Conservation (phyloP, 805 yeast species). For the Metschnikowia chrysomelidarum region DNA sequence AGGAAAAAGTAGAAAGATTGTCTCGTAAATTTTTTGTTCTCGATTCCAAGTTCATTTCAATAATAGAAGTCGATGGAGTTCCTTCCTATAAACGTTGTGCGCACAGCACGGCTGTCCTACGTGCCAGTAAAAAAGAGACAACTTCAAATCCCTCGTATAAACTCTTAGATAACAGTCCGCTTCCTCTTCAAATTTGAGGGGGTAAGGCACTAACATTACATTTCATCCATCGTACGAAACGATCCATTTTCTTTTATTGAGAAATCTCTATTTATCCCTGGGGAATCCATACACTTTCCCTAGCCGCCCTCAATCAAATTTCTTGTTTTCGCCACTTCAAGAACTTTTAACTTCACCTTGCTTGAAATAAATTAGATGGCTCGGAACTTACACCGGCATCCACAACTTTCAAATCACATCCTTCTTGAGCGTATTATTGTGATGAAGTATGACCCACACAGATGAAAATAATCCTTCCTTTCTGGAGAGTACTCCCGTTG, state of each 20-base stretch:
- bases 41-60: no score
- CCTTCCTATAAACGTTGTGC: constrained; percentile 4
- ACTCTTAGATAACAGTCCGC: no score
- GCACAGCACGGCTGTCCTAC: constrained; percentile 8
- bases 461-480: constrained; percentile 10
- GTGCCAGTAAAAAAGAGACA: constrained; percentile 5
- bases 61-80: constrained; percentile 1
- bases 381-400: constrained; percentile 1
- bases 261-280: no score
- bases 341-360: background rate
- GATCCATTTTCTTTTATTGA: no score
- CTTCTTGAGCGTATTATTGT: constrained; percentile 3
- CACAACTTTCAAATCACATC: constrained; percentile 1
- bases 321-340: background rate
- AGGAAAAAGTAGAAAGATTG: no score
- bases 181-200: no score
- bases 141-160: background rate
- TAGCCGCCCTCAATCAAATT: background rate
- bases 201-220: no score
- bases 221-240: no score
- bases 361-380: constrained; percentile 3
- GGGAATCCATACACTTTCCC: background rate
- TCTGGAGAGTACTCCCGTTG: constrained; percentile 17
- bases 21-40: no score
- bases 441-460: constrained; percentile 9